A percentile compares a stretch with the other conserved stretches of the same genome.
phyloP scores from a whole-genome alignment of 768 basidiomycete genomes.

The Peribolospora kevripleyi region DNA sequence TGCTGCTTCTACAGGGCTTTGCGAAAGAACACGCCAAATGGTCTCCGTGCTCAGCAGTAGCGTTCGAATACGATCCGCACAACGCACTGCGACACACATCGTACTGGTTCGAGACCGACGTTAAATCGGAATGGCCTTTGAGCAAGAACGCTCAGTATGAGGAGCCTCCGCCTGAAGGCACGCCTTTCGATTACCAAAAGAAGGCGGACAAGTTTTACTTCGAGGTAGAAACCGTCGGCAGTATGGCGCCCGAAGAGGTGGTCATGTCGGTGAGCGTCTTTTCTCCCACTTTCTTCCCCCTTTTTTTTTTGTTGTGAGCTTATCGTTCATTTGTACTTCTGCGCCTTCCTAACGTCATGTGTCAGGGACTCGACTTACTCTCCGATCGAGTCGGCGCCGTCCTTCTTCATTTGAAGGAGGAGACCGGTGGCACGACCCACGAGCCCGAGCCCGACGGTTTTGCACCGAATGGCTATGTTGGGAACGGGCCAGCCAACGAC shows the following conservation, averaged over 20 bases:
- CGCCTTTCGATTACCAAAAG: slow-evolving; percentile 65
- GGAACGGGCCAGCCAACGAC: too few relatives aligned
- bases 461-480: too few relatives aligned
- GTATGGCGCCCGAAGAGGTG: slow-evolving; percentile 64
- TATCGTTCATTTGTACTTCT: too few relatives aligned
- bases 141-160: slow-evolving; percentile 66
- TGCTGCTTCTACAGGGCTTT: slow-evolving; percentile 38
- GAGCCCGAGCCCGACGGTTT: too few relatives aligned
- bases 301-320: too few relatives aligned
- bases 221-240: slow-evolving; percentile 84
- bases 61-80: slow-evolving; percentile 94
- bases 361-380: too few relatives aligned
- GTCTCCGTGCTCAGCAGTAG: slow-evolving; percentile 84
- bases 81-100: slow-evolving; percentile 90
- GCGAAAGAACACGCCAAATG: slow-evolving; percentile 98
- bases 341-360: too few relatives aligned
- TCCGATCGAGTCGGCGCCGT: too few relatives aligned
- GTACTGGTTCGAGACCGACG: slow-evolving; percentile 73
- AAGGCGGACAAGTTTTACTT: slow-evolving; percentile 79
- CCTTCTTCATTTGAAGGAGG: too few relatives aligned
- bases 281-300: not conserved
- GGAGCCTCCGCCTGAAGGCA: slow-evolving; percentile 51
- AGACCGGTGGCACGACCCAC: too few relatives aligned
- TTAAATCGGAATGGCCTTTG: slow-evolving; percentile 70
- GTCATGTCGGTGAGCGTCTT: slow-evolving; percentile 41